Evolutionary conservation across 345 rosid species (phyloP), one percentile per base, ranked within the genome.

Genomic region (Populus deltoides): DNA sequence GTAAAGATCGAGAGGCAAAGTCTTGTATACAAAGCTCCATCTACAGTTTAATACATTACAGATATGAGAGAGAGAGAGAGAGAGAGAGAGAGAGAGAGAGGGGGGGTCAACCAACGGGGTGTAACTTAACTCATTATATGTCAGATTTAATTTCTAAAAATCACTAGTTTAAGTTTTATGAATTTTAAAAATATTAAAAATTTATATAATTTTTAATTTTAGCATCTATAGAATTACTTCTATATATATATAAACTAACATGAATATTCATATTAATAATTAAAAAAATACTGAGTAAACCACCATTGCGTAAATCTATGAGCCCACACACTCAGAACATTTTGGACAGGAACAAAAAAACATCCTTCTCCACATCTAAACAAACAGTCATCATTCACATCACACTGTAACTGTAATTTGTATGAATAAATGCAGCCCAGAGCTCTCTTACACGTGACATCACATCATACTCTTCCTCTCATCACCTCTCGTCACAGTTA

Each of bases 331-430:
- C 67, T 22, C 67, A 62, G 85, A 79, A 66, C 45, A 41, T 41
- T 80, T 84, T 80, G 83, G 84, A 90, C 86, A 83, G 83, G 76
- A 88, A 87, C 74, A 84, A 84, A 31, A 88, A 80, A 86, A 86
- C 88, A 88, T 86, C 86, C 86, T 73, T 51, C 80, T 72, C 70
- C 88, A 73, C 76, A 73, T 80, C 38, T 68, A 85, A 82, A 83
- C 89, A 86, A 86, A 82, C 81, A 55, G 77, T 82, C 88, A 88
- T 82, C 70, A 83, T 85, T 88, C 89, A 80, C 63, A 81, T 77
- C 83, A 73, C 88, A 33, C 72, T 59, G 63, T 85, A 84, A 84
- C 72, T 59, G 63, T 83, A 84, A 84, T 74, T 80, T 86, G 88
- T 88, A 81, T 81, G 86, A 66, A 81, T 77, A 38, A 59, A 85